These are phyloP conservation scores for Artemisia argyi DNA, from an alignment of 129 eudicot genomes.

Conservation along the genomic window DNA sequence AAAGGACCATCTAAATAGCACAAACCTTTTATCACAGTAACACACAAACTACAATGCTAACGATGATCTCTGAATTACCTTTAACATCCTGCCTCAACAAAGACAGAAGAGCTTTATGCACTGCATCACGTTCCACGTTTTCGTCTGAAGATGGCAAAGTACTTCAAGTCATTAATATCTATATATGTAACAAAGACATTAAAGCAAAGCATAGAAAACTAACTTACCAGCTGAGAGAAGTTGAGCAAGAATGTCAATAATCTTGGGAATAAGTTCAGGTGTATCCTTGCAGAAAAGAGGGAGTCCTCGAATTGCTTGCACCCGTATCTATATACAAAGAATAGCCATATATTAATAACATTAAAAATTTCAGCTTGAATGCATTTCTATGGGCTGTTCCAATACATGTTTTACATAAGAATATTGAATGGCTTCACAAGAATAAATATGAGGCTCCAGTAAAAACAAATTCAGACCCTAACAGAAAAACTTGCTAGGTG, in stretches of 20 bases:
- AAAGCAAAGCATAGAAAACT: slow-evolving; percentile 13
- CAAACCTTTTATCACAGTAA: background rate
- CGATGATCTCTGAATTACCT: slow-evolving; percentile 42
- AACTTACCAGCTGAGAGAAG: slow-evolving; percentile 75
- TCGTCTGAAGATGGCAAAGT: slow-evolving; percentile 49
- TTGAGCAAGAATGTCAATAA: slow-evolving; percentile 88
- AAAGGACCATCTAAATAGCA: too few relatives aligned
- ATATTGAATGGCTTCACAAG: background rate
- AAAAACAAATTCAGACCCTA: too few relatives aligned
- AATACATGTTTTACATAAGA: background rate
- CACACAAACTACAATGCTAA: background rate
- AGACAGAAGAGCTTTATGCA: slow-evolving; percentile 80
- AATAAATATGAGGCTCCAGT: too few relatives aligned
- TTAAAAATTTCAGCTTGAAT: background rate
- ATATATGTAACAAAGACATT: background rate
- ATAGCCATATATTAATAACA: slow-evolving; percentile 3
- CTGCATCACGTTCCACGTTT: slow-evolving; percentile 96
- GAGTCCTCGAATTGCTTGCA: slow-evolving; percentile 93
- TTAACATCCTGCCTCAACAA: slow-evolving; percentile 78
- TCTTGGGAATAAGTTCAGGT: slow-evolving; percentile 77
- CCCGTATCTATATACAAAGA: slow-evolving; percentile 39
- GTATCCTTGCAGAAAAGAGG: slow-evolving; percentile 91
- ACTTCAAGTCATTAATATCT: slow-evolving; percentile 8
- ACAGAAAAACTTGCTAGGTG: too few relatives aligned
- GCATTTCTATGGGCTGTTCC: slow-evolving; percentile 8